Base-by-base conservation (phyloP, 164 flowering plant genomes). In the Tetracentron sinense region DNA sequence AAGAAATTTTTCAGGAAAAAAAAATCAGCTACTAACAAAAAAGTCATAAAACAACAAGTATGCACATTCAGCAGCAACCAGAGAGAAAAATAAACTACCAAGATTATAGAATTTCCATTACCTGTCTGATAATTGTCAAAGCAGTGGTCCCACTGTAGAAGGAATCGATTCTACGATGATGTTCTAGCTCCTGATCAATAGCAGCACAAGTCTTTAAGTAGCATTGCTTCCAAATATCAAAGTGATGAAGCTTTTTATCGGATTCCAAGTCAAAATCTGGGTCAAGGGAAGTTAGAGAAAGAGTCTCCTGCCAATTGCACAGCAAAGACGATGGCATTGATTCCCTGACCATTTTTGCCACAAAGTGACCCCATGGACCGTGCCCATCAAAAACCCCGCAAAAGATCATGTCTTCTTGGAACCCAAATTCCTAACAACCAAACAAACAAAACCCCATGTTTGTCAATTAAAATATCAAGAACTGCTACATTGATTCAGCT, bases 371-470 rank as follows among this genome's bases (percentile, higher is more conserved):
- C 98, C 98, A 92, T 22, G 86, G 81, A 23, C 98, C 96, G 60
- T 92, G 98, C 62, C 98, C 98, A 60, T 92, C 98, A 61, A 92
- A 92, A 38, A 92, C 78, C 42, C 98, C 98, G 64, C 96, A 89
- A 58, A 92, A 89, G 16, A 78, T 74, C 88, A 86, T 81, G 69
- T 92, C 96, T 66, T 78, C 80, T 77, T 92, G 90, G 65, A 84
- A 82, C 42, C 97, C 97, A 65, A 88, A 91, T 75, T 75, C 95
- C 97, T 91, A 58, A 35, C 65, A 71, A 20, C 35, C 54, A 66
- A 61, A 57, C 28, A 59, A 66, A 55, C 14, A 50, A 57, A 54
- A 47, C 15, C 17, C 8, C 31, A 17, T 12, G 7, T 3, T 11
- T 31, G 23, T 38, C 30, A 55, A 21, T 22, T 16, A 44, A 52